phyloP scores from a whole-genome alignment of 495 filamentous ascomycete genomes.

The Aspergillus heteromorphus region DNA sequence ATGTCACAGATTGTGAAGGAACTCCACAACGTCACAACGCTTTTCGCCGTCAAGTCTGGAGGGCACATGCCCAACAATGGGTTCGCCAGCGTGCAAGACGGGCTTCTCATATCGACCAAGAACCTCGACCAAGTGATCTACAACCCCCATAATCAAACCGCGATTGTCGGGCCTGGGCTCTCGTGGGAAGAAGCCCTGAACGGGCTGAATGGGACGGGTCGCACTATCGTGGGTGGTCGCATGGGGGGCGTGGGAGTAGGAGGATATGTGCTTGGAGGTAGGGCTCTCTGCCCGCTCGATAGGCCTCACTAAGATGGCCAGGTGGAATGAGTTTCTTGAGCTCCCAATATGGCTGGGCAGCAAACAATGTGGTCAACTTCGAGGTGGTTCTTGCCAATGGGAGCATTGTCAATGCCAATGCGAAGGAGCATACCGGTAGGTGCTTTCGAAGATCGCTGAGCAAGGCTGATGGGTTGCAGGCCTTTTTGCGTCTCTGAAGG shows the following conservation, averaged over 20 bases:
- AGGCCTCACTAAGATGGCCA: background rate
- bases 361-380: constrained; percentile 48
- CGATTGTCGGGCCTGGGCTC: constrained; percentile 35
- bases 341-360: constrained; percentile 53
- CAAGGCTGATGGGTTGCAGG: constrained; percentile 25
- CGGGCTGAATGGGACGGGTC: constrained; percentile 19
- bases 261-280: constrained; percentile 38
- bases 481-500: constrained; percentile 53
- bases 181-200: constrained; percentile 36
- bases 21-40: constrained; percentile 30
- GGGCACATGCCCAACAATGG: constrained; percentile 42
- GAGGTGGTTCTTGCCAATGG: constrained; percentile 54
- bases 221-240: constrained; percentile 28
- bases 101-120: constrained; percentile 35
- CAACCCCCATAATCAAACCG: constrained; percentile 29
- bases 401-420: constrained; percentile 44
- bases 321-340: constrained; percentile 49
- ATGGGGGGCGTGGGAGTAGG: constrained; percentile 26
- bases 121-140: constrained; percentile 33
- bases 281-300: background rate
- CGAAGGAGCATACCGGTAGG: constrained; percentile 32
- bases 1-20: constrained; percentile 34
- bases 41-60: constrained; percentile 41
- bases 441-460: background rate
- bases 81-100: constrained; percentile 39